Conservation (phyloP, 371 early-diverging fungal species). For the Scutellospora calospora region DNA sequence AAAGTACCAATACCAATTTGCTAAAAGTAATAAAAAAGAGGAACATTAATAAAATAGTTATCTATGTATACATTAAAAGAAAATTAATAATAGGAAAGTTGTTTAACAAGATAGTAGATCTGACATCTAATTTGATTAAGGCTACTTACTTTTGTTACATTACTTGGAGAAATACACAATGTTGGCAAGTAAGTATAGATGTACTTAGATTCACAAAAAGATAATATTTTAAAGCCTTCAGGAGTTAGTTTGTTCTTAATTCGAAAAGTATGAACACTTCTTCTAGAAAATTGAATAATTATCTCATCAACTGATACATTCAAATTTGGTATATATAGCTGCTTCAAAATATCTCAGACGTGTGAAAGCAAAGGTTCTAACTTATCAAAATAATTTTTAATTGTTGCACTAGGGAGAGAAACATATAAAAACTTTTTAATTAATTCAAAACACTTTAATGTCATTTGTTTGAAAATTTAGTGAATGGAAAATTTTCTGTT, state of each 20-base stretch:
- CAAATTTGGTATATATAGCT: constrained; percentile 33
- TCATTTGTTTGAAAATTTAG: constrained; percentile 36
- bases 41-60: constrained; percentile 42
- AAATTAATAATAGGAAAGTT: background rate
- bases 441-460: constrained; percentile 21
- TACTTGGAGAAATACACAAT: constrained; percentile 11
- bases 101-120: constrained; percentile 5
- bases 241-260: constrained; percentile 44
- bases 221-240: constrained; percentile 47
- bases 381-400: constrained; percentile 28
- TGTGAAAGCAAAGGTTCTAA: constrained; percentile 31
- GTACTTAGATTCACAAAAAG: constrained; percentile 46
- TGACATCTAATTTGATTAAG: constrained; percentile 19
- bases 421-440: constrained; percentile 31
- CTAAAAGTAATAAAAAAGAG: constrained; percentile 25
- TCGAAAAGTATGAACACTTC: constrained; percentile 44
- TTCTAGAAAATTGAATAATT: constrained; percentile 46
- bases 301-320: constrained; percentile 45
- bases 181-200: constrained; percentile 46
- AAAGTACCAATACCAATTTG: constrained; percentile 36
- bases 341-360: constrained; percentile 27
- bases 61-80: constrained; percentile 44
- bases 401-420: background rate
- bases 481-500: constrained; percentile 18
- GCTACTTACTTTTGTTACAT: background rate